Evolutionary conservation across 1,284 basidiomycete genomes (phyloP).

Genomic region (Boletellus deceptivus): DNA sequence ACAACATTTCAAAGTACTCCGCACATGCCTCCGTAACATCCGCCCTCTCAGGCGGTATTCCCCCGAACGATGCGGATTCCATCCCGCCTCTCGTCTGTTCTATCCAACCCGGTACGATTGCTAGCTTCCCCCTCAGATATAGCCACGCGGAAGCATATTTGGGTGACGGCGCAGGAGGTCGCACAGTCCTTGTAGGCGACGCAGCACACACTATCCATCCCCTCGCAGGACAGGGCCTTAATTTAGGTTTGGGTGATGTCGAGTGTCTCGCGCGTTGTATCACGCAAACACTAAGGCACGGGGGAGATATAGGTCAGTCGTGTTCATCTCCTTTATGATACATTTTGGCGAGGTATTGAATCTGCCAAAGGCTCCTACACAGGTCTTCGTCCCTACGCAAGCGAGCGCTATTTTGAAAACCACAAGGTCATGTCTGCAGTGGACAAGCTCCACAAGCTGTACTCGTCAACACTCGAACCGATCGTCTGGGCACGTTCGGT

Average conservation of each 20-base stretch:
- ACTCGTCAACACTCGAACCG: constrained; percentile 61
- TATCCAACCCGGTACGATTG: constrained; percentile 76
- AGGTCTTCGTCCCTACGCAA: constrained; percentile 72
- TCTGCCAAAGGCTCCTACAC: constrained; percentile 65
- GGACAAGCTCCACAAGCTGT: constrained; percentile 89
- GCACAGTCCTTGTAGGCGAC: constrained; percentile 92
- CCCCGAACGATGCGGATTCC: constrained; percentile 58
- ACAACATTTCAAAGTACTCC: constrained; percentile 60
- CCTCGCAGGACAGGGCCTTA: constrained; percentile 96
- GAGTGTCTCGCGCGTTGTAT: constrained; percentile 68
- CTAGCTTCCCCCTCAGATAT: constrained; percentile 88
- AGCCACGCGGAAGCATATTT: constrained; percentile 89
- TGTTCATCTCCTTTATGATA: background rate
- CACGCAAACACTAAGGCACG: constrained; percentile 51
- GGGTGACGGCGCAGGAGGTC: constrained; percentile 60
- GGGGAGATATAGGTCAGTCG: constrained; percentile 77
- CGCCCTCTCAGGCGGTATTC: constrained; percentile 46
- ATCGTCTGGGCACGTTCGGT: constrained; percentile 84
- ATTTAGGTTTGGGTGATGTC: constrained; percentile 89
- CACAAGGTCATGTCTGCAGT: constrained; percentile 80
- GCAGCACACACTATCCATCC: constrained; percentile 96
- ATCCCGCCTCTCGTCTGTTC: constrained; percentile 76
- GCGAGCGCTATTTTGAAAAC: constrained; percentile 81
- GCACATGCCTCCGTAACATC: constrained; percentile 53
- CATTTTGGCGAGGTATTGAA: background rate